phyloP scores from a whole-genome alignment of 2,329 filamentous ascomycete genomes.

The Calonectria fujianensis region DNA sequence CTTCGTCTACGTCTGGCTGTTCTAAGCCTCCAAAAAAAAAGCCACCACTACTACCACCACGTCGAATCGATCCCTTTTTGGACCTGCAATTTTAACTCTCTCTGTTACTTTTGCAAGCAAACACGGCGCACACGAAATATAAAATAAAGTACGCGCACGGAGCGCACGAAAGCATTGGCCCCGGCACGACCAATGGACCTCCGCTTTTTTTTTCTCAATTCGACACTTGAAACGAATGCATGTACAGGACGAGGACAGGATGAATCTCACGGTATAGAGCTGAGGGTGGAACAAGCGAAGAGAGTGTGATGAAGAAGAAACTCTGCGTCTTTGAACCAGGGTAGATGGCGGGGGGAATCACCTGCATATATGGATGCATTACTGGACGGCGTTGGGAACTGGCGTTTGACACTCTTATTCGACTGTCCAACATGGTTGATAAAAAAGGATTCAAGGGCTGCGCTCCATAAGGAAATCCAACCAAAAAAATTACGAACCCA shows the following conservation, averaged over 20 bases:
- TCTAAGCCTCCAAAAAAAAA: conserved; percentile 66
- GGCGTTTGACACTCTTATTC: conserved; percentile 38
- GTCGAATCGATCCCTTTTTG: not conserved
- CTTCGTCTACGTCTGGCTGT: conserved; percentile 96
- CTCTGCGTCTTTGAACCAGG: not conserved
- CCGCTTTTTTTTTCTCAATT: not conserved
- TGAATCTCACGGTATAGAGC: conserved; percentile 6
- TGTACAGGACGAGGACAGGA: conserved; percentile 11
- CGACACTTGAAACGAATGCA: conserved; percentile 9
- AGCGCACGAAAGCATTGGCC: conserved; percentile 9
- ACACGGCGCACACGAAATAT: not conserved
- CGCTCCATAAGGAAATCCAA: conserved; percentile 15
- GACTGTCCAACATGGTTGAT: conserved; percentile 23
- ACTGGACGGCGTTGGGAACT: conserved; percentile 50
- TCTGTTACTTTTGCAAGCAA: not conserved
- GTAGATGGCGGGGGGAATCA: conserved; percentile 31
- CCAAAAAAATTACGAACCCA: conserved; percentile 4
- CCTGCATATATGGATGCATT: conserved; percentile 46
- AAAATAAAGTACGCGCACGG: conserved; percentile 8
- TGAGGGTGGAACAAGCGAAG: not conserved
- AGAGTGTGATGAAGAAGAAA: not conserved
- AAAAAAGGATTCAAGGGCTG: conserved; percentile 26
- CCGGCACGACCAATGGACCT: not conserved
- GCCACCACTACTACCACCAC: not conserved
- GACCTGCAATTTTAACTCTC: not conserved